A percentile compares a stretch with the other conserved stretches of the same genome.
phyloP scores from a whole-genome alignment of 352 stramenopile species.

The Pythium scleroteichum region DNA sequence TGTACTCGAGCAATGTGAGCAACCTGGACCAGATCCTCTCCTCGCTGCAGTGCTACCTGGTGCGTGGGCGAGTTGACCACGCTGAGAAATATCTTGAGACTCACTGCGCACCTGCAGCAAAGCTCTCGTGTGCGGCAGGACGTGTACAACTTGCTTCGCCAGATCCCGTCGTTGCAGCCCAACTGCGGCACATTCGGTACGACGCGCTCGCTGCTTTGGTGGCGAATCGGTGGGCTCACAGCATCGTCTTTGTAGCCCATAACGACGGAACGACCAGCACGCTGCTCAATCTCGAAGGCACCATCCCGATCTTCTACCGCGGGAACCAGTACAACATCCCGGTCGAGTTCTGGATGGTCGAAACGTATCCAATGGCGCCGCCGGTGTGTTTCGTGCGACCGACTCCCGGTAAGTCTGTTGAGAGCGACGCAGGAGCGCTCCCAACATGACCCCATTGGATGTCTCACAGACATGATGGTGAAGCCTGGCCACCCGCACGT shows the following conservation, averaged over 20 bases:
- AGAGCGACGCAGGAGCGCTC: neutral
- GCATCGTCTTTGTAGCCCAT: slow-evolving; percentile 43
- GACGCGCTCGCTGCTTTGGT: neutral
- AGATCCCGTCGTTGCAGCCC: slow-evolving; percentile 85
- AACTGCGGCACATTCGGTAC: slow-evolving; percentile 85
- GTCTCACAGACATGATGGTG: slow-evolving; percentile 75
- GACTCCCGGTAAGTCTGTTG: slow-evolving; percentile 44
- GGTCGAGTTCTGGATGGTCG: slow-evolving; percentile 87
- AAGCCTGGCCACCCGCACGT: slow-evolving; percentile 86
- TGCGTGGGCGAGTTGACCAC: slow-evolving; percentile 28
- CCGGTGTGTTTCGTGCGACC: slow-evolving; percentile 88
- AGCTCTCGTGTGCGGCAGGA: slow-evolving; percentile 79
- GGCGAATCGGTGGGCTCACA: neutral
- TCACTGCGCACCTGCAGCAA: slow-evolving; percentile 50
- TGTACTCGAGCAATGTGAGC: slow-evolving; percentile 87
- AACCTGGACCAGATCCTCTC: slow-evolving; percentile 88
- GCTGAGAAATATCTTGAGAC: neutral
- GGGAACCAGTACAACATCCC: slow-evolving; percentile 92
- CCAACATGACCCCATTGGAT: neutral
- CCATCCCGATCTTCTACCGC: slow-evolving; percentile 91
- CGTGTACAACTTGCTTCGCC: slow-evolving; percentile 82
- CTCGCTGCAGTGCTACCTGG: slow-evolving; percentile 81
- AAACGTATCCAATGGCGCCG: slow-evolving; percentile 78
- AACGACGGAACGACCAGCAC: slow-evolving; percentile 88
- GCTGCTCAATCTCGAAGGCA: slow-evolving; percentile 81